phyloP scores from a whole-genome alignment of 2,329 filamentous ascomycete species.

The Arachnomyces sp. region DNA sequence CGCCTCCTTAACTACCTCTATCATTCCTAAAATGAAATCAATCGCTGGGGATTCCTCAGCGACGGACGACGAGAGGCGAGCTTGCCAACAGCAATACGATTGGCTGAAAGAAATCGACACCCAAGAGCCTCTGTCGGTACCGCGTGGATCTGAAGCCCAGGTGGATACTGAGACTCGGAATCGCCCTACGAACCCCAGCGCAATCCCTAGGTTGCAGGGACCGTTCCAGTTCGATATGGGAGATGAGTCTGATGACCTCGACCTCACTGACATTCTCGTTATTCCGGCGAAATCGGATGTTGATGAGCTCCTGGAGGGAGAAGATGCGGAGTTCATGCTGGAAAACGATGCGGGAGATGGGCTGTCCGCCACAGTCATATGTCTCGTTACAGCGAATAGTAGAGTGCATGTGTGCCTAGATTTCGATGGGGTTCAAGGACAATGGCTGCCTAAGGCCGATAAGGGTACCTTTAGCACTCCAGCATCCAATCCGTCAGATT shows the following conservation, averaged over 20 bases:
- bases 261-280: constrained; percentile 54
- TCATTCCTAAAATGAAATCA: constrained; percentile 59
- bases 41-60: constrained; percentile 34
- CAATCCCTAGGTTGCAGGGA: constrained; percentile 54
- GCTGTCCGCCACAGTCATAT: constrained; percentile 50
- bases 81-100: constrained; percentile 47
- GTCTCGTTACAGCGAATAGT: constrained; percentile 47
- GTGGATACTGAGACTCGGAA: constrained; percentile 46
- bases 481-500: constrained; percentile 32
- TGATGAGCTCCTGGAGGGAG: constrained; percentile 44
- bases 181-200: constrained; percentile 45
- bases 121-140: constrained; percentile 41
- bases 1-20: constrained; percentile 72
- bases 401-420: constrained; percentile 54
- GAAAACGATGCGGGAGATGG: constrained; percentile 41
- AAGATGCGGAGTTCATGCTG: constrained; percentile 37
- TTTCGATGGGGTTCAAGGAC: constrained; percentile 52
- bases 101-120: constrained; percentile 51
- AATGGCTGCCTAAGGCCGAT: constrained; percentile 49
- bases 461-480: constrained; percentile 35
- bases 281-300: constrained; percentile 46
- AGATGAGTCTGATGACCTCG: constrained; percentile 43
- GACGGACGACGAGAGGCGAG: constrained; percentile 38
- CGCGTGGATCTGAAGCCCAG: constrained; percentile 29
- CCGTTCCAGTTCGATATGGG: constrained; percentile 49